Evolutionary conservation across 176 grass and related monocot genomes (phyloP).

Genomic region (Coix lacrymajobi): DNA sequence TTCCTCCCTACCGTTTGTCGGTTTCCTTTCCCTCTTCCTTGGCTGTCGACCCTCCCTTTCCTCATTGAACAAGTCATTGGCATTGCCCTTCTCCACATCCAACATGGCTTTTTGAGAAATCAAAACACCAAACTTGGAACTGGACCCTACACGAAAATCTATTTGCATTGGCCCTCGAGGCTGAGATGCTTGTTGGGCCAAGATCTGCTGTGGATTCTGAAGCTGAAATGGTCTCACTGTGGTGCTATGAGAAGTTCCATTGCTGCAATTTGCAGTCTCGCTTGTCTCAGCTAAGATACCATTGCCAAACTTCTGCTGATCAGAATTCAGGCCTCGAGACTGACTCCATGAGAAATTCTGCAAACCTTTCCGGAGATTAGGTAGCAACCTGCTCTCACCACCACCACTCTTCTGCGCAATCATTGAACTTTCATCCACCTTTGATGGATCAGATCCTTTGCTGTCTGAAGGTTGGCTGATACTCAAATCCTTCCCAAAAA

Average conservation of each 20-base stretch:
- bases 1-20: conserved; percentile 87
- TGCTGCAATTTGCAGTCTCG: conserved; percentile 30
- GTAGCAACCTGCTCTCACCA: conserved; percentile 44
- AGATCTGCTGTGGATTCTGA: conserved; percentile 33
- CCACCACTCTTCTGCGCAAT: conserved; percentile 38
- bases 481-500: conserved; percentile 93
- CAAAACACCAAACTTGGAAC: conserved; percentile 47
- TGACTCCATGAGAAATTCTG: conserved; percentile 82
- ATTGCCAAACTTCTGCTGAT: conserved; percentile 67
- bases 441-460: conserved; percentile 27
- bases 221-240: conserved; percentile 51
- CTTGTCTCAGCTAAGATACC: conserved; percentile 53
- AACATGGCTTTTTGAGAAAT: conserved; percentile 35
- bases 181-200: conserved; percentile 46
- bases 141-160: conserved; percentile 62
- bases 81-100: conserved; percentile 54
- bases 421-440: conserved; percentile 56
- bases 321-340: conserved; percentile 41
- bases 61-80: conserved; percentile 53
- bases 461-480: conserved; percentile 39
- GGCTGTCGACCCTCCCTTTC: conserved; percentile 70
- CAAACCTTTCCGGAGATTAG: conserved; percentile 62
- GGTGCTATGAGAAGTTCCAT: conserved; percentile 28
- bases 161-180: conserved; percentile 66
- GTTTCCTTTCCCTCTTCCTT: conserved; percentile 94